A percentile compares a stretch with the other conserved stretches of the same genome.
Conservation (phyloP, 352 stramenopile genomes). For the Globisporangium uncinulatum region DNA sequence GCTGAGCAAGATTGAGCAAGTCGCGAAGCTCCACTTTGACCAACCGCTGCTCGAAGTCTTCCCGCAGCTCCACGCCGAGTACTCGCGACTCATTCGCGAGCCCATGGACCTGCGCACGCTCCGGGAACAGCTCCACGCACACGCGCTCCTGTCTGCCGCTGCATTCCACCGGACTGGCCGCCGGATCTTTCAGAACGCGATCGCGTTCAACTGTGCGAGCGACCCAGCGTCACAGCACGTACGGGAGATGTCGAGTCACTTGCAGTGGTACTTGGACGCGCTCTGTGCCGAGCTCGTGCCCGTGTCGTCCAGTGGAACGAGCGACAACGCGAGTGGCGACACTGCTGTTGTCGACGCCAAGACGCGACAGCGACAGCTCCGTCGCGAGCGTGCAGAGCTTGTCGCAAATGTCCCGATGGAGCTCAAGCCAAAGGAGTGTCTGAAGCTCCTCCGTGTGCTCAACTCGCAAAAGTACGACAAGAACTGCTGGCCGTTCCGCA, state of each 20-base stretch:
- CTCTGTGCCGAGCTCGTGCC: constrained; percentile 67
- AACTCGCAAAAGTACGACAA: constrained; percentile 86
- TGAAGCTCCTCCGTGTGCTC: constrained; percentile 72
- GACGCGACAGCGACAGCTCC: constrained; percentile 36
- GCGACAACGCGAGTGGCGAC: constrained; percentile 1
- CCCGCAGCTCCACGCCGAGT: constrained; percentile 61
- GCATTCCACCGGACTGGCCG: constrained; percentile 74
- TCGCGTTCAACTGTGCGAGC: constrained; percentile 72
- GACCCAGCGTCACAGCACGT: constrained; percentile 68
- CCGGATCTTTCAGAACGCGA: constrained; percentile 79
- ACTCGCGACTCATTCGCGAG: constrained; percentile 56
- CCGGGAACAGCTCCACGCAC: constrained; percentile 49
- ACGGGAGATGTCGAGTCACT: constrained; percentile 73
- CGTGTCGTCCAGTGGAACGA: no score
- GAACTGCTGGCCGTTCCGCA: constrained; percentile 83
- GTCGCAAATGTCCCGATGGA: constrained; percentile 58
- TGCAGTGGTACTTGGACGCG: constrained; percentile 84
- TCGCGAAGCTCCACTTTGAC: constrained; percentile 78
- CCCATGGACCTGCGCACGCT: constrained; percentile 81
- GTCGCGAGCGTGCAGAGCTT: constrained; percentile 42
- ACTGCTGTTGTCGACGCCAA: constrained; percentile 5
- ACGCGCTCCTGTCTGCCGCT: constrained; percentile 26
- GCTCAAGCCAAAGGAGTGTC: constrained; percentile 76
- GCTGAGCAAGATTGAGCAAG: constrained; percentile 72
- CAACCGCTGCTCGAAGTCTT: constrained; percentile 69